Percentiles rank a stretch among this genome's conserved stretches.
Conservation (phyloP, 2,329 filamentous ascomycete species). For the Phyllosticta paracitricarpa region DNA sequence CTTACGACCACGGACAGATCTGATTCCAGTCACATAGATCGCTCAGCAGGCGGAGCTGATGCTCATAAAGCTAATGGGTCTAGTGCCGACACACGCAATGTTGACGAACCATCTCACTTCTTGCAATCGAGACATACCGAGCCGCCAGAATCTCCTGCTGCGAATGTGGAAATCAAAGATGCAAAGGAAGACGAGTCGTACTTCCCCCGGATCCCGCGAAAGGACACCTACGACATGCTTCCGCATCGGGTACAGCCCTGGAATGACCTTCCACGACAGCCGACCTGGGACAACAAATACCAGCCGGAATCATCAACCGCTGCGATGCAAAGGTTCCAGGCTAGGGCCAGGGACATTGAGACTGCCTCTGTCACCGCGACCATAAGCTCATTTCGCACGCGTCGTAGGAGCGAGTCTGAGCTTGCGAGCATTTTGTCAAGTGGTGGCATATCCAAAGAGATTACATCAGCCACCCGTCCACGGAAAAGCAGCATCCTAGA, state of each 20-base stretch:
- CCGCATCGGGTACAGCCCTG: constrained; percentile 32
- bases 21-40: constrained; percentile 14
- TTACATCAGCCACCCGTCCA: constrained; percentile 22
- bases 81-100: neutral
- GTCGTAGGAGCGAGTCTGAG: constrained; percentile 53
- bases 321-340: constrained; percentile 44
- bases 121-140: neutral
- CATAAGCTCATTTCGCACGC: constrained; percentile 50
- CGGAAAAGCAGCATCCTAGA: constrained; percentile 46
- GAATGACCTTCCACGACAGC: constrained; percentile 35
- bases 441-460: constrained; percentile 45
- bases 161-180: constrained; percentile 11
- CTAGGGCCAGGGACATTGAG: constrained; percentile 42
- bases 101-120: too few relatives aligned
- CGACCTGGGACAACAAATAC: constrained; percentile 23
- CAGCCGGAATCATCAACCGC: constrained; percentile 45
- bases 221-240: neutral
- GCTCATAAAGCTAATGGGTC: constrained; percentile 18
- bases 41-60: too few relatives aligned
- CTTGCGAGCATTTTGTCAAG: constrained; percentile 51
- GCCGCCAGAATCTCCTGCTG: constrained; percentile 25
- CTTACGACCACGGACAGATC: constrained; percentile 30
- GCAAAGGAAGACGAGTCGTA: constrained; percentile 17
- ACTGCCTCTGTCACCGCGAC: constrained; percentile 52
- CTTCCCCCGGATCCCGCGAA: constrained; percentile 15